phyloP scores from a whole-genome alignment of 106 monocot species.

The Chionographis japonica region DNA sequence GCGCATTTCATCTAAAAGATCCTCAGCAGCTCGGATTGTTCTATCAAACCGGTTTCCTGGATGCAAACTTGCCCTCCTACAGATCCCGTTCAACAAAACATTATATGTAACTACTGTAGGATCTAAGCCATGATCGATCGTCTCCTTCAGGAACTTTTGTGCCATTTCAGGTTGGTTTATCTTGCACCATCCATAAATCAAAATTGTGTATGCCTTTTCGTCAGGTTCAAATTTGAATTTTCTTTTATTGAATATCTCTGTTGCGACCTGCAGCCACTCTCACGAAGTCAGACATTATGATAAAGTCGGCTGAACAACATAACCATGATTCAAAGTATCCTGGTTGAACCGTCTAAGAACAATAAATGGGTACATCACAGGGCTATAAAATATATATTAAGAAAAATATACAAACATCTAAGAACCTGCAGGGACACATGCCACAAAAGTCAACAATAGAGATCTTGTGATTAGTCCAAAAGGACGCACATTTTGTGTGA shows the following conservation, averaged over 20 bases:
- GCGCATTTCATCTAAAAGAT: constrained; percentile 66
- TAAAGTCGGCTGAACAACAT: too few relatives aligned
- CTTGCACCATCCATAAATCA: constrained; percentile 97
- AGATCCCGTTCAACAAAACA: constrained; percentile 78
- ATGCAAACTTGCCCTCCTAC: constrained; percentile 75
- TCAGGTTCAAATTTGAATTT: constrained; percentile 53
- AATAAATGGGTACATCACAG: too few relatives aligned
- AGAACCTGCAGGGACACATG: too few relatives aligned
- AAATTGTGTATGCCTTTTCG: constrained; percentile 76
- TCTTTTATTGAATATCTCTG: constrained; percentile 89
- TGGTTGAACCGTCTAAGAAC: too few relatives aligned
- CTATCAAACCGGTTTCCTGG: constrained; percentile 71
- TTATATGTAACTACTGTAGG: constrained; percentile 90
- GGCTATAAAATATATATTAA: too few relatives aligned
- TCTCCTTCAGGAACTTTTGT: constrained; percentile 64
- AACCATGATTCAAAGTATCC: too few relatives aligned
- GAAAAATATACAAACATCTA: too few relatives aligned
- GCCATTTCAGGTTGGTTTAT: constrained; percentile 64
- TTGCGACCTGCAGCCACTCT: constrained; percentile 56
- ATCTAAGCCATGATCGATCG: constrained; percentile 59
- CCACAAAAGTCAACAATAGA: too few relatives aligned
- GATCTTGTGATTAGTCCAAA: too few relatives aligned
- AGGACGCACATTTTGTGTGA: too few relatives aligned
- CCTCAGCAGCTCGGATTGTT: constrained; percentile 53
- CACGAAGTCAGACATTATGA: neutral